Evolutionary conservation across 2,329 filamentous ascomycete species (phyloP), one percentile per base, ranked within the genome.

Genomic region (Pseudogymnoascus sp.): DNA sequence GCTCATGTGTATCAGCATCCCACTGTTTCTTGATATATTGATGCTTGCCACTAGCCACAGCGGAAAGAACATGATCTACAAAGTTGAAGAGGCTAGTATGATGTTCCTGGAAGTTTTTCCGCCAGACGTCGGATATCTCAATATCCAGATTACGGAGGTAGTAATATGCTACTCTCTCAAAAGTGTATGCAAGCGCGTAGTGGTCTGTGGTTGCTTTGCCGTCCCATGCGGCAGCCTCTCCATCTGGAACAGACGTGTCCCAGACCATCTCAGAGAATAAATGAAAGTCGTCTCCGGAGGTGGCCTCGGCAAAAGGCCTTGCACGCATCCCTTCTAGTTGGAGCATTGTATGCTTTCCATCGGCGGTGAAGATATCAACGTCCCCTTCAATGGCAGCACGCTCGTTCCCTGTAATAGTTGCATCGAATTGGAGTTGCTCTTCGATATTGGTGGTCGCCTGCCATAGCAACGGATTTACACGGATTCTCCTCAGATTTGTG

Each of bases 341-440:
- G 18, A 35, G 18, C 33, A 42, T n/a, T 15, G n/a, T 15, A 40
- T 40, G 15, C 7, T 59, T 36, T 8, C 45, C 61, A 27, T 63
- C 58, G 33, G 37, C 60, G 18, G 15, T 55, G 21, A 74, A 74
- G 60, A 62, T 58, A 70, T 70, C 6, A 64, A 63, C 9, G 64
- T 37, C 58, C 61, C 62, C 64, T 5, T 64, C 58, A 40, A 42
- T 21, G 15, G 7, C 39, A 10, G 39, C 39, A 21, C 15, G 15
- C 15, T 18, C 39, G 15, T 21, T 18, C 8, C 15, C 39, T 21
- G 39, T 40, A 21, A 18, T 40, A 10, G 15, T 12, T 21, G 39
- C 15, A 21, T 40, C 39, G 13, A 40, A 40, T 40, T 18, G 39
- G 15, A 40, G 15, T 21, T 5, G 15, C 15, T 18, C 39, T 40